Percentiles rank a stretch among this genome's conserved stretches.
phyloP scores from a whole-genome alignment of 768 basidiomycete species.

The Tylopilus subfusipes region DNA sequence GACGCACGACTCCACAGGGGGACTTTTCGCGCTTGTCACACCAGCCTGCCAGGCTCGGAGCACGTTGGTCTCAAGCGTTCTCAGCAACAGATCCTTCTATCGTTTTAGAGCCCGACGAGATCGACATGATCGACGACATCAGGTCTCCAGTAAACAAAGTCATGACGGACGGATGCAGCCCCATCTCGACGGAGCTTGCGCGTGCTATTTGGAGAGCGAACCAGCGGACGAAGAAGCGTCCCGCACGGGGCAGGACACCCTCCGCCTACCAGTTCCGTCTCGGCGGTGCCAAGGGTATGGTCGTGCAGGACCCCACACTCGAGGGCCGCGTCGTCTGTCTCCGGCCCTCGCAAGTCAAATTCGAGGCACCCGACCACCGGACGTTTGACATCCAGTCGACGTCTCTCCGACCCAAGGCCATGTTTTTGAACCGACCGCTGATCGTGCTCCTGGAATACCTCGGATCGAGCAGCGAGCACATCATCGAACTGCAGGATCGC shows the following conservation, averaged over 20 bases:
- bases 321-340: conserved; percentile 36
- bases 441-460: conserved; percentile 48
- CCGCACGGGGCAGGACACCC: conserved; percentile 24
- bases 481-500: conserved; percentile 36
- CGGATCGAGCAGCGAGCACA: conserved; percentile 32
- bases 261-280: conserved; percentile 45
- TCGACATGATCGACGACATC: conserved; percentile 32
- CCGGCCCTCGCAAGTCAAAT: conserved; percentile 48
- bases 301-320: conserved; percentile 41
- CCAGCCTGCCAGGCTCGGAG: conserved; percentile 47
- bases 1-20: conserved; percentile 27
- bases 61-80: conserved; percentile 55
- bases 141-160: conserved; percentile 24
- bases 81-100: conserved; percentile 49
- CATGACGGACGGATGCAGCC: conserved; percentile 54
- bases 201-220: conserved; percentile 37
- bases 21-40: conserved; percentile 36
- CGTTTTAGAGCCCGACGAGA: conserved; percentile 34
- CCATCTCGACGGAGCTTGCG: conserved; percentile 39
- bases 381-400: conserved; percentile 48
- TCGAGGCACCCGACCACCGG: conserved; percentile 34
- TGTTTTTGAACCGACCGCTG: conserved; percentile 47
- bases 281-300: conserved; percentile 47
- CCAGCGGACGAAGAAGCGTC: conserved; percentile 25
- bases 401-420: conserved; percentile 40